Percentiles rank a stretch among this genome's conserved stretches.
Conservation (phyloP, 257 asterid species). For the Solanum tacnaense region DNA sequence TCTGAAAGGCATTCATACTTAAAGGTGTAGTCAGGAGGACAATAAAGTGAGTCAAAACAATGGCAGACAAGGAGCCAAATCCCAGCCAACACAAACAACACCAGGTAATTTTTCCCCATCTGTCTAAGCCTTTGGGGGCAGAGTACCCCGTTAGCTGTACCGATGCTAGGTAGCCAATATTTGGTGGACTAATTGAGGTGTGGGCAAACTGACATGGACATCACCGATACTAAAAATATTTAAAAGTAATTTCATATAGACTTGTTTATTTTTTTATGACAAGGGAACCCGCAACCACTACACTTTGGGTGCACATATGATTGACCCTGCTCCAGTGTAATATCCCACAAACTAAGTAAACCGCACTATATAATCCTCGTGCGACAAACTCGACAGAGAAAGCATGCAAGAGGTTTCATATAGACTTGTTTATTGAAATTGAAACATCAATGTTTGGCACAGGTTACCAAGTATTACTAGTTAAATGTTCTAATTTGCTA, state of each 20-base stretch:
- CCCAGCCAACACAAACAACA: background rate
- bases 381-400: background rate
- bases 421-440: background rate
- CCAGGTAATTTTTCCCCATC: background rate
- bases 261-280: background rate
- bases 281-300: background rate
- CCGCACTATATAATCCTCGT: background rate
- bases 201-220: background rate
- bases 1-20: background rate
- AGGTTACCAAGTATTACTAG: background rate
- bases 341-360: background rate
- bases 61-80: background rate
- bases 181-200: background rate
- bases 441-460: background rate
- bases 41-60: background rate
- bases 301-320: background rate
- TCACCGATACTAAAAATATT: background rate
- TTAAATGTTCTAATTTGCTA: background rate
- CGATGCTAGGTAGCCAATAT: background rate
- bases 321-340: background rate
- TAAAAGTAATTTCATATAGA: background rate
- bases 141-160: background rate
- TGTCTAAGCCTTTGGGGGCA: background rate
- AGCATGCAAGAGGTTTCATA: background rate
- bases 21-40: background rate